Evolutionary conservation across 148 eudicot genomes (phyloP).

Genomic region (Rhododendron simsii): DNA sequence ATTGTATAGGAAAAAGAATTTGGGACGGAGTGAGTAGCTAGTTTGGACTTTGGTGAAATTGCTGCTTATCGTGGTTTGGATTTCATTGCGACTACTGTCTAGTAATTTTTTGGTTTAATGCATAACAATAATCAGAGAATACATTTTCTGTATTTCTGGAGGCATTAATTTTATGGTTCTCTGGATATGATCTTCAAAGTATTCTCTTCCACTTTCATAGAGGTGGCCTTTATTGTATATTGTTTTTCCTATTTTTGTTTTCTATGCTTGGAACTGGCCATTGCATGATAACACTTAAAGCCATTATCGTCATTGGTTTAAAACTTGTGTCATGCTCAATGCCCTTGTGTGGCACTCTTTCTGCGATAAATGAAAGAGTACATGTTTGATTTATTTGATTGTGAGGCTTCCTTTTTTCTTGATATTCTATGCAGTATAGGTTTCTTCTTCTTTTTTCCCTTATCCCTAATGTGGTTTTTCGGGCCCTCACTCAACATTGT

Average conservation of each 20-base stretch:
- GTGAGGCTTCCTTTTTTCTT: not conserved
- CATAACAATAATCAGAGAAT: not conserved
- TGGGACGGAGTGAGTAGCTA: not conserved
- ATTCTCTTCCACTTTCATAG: not conserved
- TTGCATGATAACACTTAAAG: not conserved
- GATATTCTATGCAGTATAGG: not conserved
- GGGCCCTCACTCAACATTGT: not conserved
- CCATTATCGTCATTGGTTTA: not conserved
- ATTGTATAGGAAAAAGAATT: too few relatives aligned
- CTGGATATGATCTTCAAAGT: not conserved
- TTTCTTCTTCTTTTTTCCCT: too few relatives aligned
- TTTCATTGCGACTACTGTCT: not conserved
- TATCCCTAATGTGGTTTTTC: not conserved
- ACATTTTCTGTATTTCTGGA: not conserved
- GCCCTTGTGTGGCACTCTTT: not conserved
- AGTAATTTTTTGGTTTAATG: not conserved
- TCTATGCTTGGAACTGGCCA: not conserved
- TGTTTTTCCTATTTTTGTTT: not conserved
- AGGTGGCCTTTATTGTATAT: not conserved
- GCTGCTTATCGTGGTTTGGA: not conserved
- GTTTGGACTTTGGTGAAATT: not conserved
- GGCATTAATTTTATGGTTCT: not conserved
- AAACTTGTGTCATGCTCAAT: not conserved
- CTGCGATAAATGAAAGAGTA: not conserved
- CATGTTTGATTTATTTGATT: not conserved